A percentile compares a stretch with the other conserved stretches of the same genome.
Conservation (phyloP, 805 yeast genomes). For the Starmerella lactis-condensi region DNA sequence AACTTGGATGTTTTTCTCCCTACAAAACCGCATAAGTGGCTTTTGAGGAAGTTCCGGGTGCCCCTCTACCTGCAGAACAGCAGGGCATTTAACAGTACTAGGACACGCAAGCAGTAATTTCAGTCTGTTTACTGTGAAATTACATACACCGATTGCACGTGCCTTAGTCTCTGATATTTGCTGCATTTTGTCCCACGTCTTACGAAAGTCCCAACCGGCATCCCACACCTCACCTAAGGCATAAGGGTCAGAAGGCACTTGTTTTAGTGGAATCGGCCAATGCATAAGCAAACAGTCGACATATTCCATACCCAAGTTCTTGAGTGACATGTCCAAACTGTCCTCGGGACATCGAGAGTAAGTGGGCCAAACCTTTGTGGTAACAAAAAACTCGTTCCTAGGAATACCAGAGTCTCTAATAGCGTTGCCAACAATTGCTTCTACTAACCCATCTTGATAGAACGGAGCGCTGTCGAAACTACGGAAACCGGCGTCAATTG, state of each 20-base stretch:
- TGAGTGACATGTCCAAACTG: slow-evolving; percentile 41
- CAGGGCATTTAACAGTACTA: slow-evolving; percentile 38
- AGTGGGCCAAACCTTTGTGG: slow-evolving; percentile 41
- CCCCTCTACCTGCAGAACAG: slow-evolving; percentile 51
- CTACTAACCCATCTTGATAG: slow-evolving; percentile 34
- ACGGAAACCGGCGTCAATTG: slow-evolving; percentile 46
- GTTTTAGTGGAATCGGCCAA: slow-evolving; percentile 42
- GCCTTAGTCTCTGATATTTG: slow-evolving; percentile 33
- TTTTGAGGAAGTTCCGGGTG: slow-evolving; percentile 56
- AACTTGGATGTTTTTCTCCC: slow-evolving; percentile 33
- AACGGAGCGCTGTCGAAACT: slow-evolving; percentile 64
- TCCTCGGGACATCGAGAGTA: slow-evolving; percentile 27
- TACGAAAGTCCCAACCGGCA: slow-evolving; percentile 24
- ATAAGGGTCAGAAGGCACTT: slow-evolving; percentile 13
- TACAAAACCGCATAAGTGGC: slow-evolving; percentile 37
- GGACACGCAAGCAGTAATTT: slow-evolving; percentile 27
- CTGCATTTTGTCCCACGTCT: slow-evolving; percentile 52
- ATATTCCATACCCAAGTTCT: slow-evolving; percentile 50
- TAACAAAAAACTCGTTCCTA: slow-evolving; percentile 46
- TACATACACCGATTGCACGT: slow-evolving; percentile 56
- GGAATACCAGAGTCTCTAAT: slow-evolving; percentile 27
- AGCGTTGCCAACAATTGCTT: slow-evolving; percentile 37
- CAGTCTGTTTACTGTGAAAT: slow-evolving; percentile 37
- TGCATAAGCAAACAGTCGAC: slow-evolving; percentile 65
- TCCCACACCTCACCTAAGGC: slow-evolving; percentile 17